Base-by-base conservation (phyloP, 805 yeast species). In the Candida maltosa region DNA sequence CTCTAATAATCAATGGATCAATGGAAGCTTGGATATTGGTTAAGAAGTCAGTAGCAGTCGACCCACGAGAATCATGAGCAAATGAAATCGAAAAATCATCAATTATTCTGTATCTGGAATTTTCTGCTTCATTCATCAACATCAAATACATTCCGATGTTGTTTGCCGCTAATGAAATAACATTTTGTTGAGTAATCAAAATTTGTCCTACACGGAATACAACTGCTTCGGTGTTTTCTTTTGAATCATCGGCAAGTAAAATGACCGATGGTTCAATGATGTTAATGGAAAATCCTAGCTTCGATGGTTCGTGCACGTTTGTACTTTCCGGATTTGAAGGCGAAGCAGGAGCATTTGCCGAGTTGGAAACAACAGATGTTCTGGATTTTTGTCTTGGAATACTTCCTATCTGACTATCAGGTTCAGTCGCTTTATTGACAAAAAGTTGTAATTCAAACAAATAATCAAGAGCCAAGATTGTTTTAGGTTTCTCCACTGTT, bases 151-250 rank as follows among this genome's bases (percentile, higher is more conserved):
- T 78, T 2, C 97, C 97, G 34, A 88, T 76, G 40, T 83, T 86
- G 44, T 80, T 75, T 0, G 86, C 81, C 18, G 85, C 77, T 5
- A 88, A 52, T 0, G 91, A 73, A 0, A 74, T 58, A 3, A 82
- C 76, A 38, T 78, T 76, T 49, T 83, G 88, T 39, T 83, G 77
- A 0, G 91, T 73, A 3, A 86, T 52, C 29, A 82, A 61, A 3
- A 88, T 58, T 50, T 89, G 96, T 40, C 83, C 94, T 10, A 88
- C 78, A 49, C 86, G 85, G 63, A 93, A 83, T 2, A 91, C 96
- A 41, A 91, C 74, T 0, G 97, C 97, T 48, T 89, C 95, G 0
- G 95, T 77, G 41, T 79, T 71, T 2, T 59, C 53, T 6, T 70
- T 65, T 1, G 81, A 70, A 0, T 96, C 86, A 53, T 91, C 85